Evolutionary conservation across 352 stramenopile species (phyloP).

Genomic region (Pythium sp.): DNA sequence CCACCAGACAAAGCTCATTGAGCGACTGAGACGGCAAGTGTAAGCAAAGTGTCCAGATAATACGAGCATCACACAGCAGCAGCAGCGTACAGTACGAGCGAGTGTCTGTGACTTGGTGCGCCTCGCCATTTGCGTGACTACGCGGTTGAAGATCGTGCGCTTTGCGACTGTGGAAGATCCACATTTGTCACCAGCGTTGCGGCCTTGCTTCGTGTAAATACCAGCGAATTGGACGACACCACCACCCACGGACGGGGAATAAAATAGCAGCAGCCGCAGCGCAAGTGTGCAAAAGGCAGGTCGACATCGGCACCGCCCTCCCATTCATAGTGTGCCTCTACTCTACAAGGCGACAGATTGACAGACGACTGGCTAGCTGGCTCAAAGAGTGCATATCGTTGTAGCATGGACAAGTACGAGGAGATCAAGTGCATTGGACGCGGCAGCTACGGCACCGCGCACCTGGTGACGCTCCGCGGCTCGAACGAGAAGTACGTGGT

Average conservation of each 20-base stretch:
- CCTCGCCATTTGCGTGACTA: neutral
- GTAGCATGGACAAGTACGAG: conserved; percentile 62
- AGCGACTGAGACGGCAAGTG: neutral
- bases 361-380: neutral
- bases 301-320: neutral
- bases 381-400: neutral
- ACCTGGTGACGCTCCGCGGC: conserved; percentile 52
- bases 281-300: neutral
- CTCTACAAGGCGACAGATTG: neutral
- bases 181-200: neutral
- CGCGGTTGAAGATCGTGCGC: neutral
- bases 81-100: neutral
- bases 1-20: neutral
- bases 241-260: neutral
- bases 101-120: neutral
- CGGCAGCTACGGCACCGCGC: conserved; percentile 72
- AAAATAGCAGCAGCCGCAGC: neutral
- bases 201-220: conserved; percentile 8
- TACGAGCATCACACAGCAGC: neutral
- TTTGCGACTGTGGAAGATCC: conserved; percentile 5
- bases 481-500: conserved; percentile 59
- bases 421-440: conserved; percentile 74
- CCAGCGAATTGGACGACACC: conserved; percentile 1
- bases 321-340: neutral
- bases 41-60: neutral